Percentiles rank a stretch among this genome's conserved stretches.
phyloP scores from a whole-genome alignment of 352 stramenopile genomes.

The Aphanomyces invadans region DNA sequence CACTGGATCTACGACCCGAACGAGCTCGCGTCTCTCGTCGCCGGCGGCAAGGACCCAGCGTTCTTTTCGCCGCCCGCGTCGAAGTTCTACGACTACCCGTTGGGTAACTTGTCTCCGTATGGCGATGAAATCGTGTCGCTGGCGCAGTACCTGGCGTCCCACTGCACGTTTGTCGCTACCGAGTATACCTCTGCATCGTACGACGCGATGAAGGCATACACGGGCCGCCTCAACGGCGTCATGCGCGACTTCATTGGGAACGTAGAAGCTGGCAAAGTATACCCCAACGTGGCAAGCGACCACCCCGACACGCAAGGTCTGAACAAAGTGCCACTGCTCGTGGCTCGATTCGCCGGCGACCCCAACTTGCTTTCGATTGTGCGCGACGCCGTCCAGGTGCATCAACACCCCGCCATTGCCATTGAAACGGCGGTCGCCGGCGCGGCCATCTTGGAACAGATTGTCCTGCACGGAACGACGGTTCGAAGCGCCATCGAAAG shows the following conservation, averaged over 20 bases:
- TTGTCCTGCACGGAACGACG: conserved; percentile 32
- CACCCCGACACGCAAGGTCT: conserved; percentile 52
- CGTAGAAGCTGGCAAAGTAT: conserved; percentile 50
- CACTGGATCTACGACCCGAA: conserved; percentile 69
- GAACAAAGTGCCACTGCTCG: conserved; percentile 50
- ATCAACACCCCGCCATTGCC: conserved; percentile 43
- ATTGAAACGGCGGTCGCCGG: conserved; percentile 45
- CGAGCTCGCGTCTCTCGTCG: conserved; percentile 38
- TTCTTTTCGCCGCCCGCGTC: conserved; percentile 54
- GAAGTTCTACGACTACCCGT: conserved; percentile 55
- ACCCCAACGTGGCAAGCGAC: conserved; percentile 40
- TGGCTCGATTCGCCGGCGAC: conserved; percentile 42
- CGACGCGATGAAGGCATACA: conserved; percentile 46
- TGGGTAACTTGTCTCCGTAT: conserved; percentile 49
- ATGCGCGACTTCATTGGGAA: conserved; percentile 62
- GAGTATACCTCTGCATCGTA: conserved; percentile 36
- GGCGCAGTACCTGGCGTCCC: conserved; percentile 42
- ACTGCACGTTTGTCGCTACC: conserved; percentile 30
- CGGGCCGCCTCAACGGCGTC: conserved; percentile 50
- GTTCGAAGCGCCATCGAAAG: conserved; percentile 33
- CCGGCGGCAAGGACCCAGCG: conserved; percentile 31
- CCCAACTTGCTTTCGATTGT: conserved; percentile 38
- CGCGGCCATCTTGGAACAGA: conserved; percentile 43
- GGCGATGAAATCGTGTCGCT: conserved; percentile 57
- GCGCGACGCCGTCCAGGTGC: conserved; percentile 41